phyloP scores from a whole-genome alignment of 805 yeast genomes.

The Blastobotrys chiropterorum region DNA sequence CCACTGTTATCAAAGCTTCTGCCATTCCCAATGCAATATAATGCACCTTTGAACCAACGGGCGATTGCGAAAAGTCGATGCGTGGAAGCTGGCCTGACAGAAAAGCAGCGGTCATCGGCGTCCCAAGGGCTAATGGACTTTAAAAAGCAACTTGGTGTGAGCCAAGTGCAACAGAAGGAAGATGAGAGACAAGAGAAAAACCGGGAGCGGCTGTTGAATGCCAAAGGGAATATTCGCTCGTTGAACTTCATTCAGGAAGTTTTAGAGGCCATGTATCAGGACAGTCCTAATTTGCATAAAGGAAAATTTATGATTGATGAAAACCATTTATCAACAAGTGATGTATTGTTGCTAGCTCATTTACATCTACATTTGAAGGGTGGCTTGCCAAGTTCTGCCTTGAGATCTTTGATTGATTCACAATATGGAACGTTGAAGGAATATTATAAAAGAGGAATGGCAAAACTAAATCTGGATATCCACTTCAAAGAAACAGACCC shows the following conservation, averaged over 20 bases:
- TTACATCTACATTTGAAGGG: conserved; percentile 12
- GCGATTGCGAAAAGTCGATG: conserved; percentile 19
- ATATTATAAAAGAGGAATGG: conserved; percentile 2
- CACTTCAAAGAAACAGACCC: not conserved
- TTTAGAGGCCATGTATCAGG: not conserved
- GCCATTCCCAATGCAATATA: conserved; percentile 35
- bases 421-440: conserved; percentile 10
- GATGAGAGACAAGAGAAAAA: not conserved
- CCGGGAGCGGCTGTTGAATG: conserved; percentile 3
- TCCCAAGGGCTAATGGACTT: not conserved
- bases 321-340: conserved; percentile 9
- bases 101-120: not conserved
- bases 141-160: not conserved
- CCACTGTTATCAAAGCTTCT: conserved; percentile 27
- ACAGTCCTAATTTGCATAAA: not conserved
- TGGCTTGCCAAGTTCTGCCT: conserved; percentile 14
- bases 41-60: conserved; percentile 24
- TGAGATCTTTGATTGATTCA: conserved; percentile 12
- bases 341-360: conserved; percentile 17
- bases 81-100: conserved; percentile 9
- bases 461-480: not conserved
- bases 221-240: conserved; percentile 13
- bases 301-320: conserved; percentile 1
- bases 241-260: conserved; percentile 10
- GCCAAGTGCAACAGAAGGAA: conserved; percentile 1